These are phyloP conservation scores for Hymenoscyphus fraxineus DNA, from an alignment of 2,329 filamentous ascomycete genomes.

Conservation along the genomic window DNA sequence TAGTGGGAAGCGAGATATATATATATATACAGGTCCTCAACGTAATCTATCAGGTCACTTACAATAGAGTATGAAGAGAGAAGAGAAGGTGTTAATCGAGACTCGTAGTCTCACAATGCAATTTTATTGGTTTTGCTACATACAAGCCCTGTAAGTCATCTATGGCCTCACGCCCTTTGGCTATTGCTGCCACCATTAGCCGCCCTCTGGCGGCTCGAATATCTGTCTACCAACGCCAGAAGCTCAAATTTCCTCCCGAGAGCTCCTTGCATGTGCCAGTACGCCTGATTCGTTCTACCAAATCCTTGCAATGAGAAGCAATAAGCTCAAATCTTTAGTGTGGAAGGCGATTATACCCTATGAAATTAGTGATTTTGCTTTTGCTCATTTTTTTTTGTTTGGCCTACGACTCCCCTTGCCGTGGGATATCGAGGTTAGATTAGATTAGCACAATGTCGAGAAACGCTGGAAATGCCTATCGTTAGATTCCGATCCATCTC, in stretches of 20 bases:
- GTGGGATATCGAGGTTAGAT: background rate
- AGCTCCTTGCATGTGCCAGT: slow-evolving; percentile 8
- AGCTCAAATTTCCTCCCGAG: background rate
- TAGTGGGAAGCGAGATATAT: too few species aligned
- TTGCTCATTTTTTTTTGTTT: background rate
- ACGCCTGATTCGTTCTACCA: slow-evolving; percentile 14
- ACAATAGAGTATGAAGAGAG: background rate
- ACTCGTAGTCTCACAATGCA: slow-evolving; percentile 29
- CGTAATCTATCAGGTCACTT: background rate
- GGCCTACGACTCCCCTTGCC: background rate
- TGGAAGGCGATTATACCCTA: slow-evolving; percentile 11
- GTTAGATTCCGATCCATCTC: slow-evolving; percentile 32
- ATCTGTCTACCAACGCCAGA: slow-evolving; percentile 23
- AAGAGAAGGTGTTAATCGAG: slow-evolving; percentile 13
- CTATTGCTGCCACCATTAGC: background rate
- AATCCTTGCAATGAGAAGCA: slow-evolving; percentile 15
- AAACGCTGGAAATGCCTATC: slow-evolving; percentile 22
- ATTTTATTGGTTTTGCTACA: slow-evolving; percentile 28
- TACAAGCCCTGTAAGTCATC: slow-evolving; percentile 28
- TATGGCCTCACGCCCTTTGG: slow-evolving; percentile 10
- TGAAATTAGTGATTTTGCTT: slow-evolving; percentile 9
- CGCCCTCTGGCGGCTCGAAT: background rate
- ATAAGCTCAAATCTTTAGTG: slow-evolving; percentile 20
- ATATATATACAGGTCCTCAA: too few species aligned
- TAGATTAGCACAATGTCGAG: background rate